Percentiles rank a stretch among this genome's conserved stretches.
These are phyloP conservation scores for Phyllosticta citrichinensis DNA, from an alignment of 2,329 filamentous ascomycete genomes.

Conservation along the genomic window DNA sequence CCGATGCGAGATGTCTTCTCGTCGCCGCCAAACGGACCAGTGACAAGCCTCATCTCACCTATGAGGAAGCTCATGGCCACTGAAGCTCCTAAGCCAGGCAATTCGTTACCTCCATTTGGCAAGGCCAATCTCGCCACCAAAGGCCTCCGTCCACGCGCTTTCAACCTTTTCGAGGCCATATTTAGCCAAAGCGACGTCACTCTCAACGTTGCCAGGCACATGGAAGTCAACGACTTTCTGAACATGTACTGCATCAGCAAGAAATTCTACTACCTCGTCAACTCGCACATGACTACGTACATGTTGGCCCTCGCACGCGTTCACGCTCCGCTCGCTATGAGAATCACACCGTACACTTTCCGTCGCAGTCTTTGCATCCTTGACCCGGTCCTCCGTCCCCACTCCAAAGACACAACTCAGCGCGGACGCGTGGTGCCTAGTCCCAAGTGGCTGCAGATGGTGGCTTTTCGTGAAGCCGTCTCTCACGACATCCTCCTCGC, in stretches of 20 bases:
- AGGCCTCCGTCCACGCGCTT: constrained; percentile 6
- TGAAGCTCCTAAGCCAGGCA: neutral
- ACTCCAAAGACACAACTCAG: constrained; percentile 17
- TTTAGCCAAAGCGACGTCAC: constrained; percentile 27
- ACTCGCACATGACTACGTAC: constrained; percentile 43
- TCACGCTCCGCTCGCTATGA: constrained; percentile 46
- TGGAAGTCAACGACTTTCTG: constrained; percentile 18
- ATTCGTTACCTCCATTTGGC: neutral
- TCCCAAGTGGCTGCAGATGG: constrained; percentile 59
- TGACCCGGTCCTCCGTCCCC: constrained; percentile 46
- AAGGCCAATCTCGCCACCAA: neutral
- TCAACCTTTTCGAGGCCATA: constrained; percentile 27
- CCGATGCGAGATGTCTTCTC: neutral
- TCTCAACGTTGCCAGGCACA: constrained; percentile 22
- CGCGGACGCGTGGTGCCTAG: constrained; percentile 47
- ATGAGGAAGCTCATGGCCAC: neutral
- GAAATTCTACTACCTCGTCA: constrained; percentile 27
- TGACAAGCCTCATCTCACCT: neutral
- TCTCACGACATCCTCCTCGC: constrained; percentile 47
- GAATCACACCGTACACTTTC: constrained; percentile 51
- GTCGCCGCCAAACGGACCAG: too few species aligned
- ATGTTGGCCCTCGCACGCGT: constrained; percentile 45
- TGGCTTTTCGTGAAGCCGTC: constrained; percentile 37
- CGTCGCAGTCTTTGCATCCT: constrained; percentile 48
- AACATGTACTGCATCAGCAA: constrained; percentile 30